Conservation (phyloP, 768 basidiomycete species). For the Mycena alexandri region DNA sequence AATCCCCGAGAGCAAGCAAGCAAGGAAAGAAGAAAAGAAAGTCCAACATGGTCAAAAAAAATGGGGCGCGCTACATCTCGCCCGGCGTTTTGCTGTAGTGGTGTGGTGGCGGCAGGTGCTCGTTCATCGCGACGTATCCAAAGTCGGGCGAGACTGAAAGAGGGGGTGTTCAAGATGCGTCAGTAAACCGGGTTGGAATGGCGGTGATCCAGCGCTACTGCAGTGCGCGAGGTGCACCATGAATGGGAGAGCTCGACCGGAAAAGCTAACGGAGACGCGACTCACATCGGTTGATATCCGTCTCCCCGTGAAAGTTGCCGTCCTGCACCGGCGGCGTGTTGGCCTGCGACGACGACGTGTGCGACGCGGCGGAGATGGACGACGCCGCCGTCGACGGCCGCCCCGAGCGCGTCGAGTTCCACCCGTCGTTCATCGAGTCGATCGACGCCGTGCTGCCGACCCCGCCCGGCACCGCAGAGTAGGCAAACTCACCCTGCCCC, state of each 20-base stretch:
- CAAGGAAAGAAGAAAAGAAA: constrained; percentile 34
- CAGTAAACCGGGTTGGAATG: constrained; percentile 54
- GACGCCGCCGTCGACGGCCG: constrained; percentile 85
- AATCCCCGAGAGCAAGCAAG: constrained; percentile 32
- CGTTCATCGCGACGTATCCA: constrained; percentile 86
- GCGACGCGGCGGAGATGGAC: constrained; percentile 80
- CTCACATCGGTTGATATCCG: constrained; percentile 89
- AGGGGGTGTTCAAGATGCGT: constrained; percentile 53
- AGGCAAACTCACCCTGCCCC: constrained; percentile 85
- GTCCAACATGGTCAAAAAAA: constrained; percentile 28
- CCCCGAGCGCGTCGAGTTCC: constrained; percentile 57
- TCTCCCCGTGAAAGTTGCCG: constrained; percentile 69
- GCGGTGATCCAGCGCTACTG: constrained; percentile 40
- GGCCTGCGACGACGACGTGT: constrained; percentile 84
- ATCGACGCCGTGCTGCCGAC: constrained; percentile 60
- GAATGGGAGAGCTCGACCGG: constrained; percentile 25
- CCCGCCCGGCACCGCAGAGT: constrained; percentile 68
- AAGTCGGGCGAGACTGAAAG: constrained; percentile 86
- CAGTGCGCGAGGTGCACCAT: constrained; percentile 25
- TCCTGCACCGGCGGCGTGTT: constrained; percentile 84
- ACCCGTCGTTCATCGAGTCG: constrained; percentile 62
- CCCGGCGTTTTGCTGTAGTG: constrained; percentile 70
- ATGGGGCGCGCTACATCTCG: constrained; percentile 56
- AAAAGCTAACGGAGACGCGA: constrained; percentile 43
- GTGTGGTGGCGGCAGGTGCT: constrained; percentile 65